These are phyloP conservation scores for Candida boleticola DNA, from an alignment of 805 yeast genomes.

Conservation along the genomic window DNA sequence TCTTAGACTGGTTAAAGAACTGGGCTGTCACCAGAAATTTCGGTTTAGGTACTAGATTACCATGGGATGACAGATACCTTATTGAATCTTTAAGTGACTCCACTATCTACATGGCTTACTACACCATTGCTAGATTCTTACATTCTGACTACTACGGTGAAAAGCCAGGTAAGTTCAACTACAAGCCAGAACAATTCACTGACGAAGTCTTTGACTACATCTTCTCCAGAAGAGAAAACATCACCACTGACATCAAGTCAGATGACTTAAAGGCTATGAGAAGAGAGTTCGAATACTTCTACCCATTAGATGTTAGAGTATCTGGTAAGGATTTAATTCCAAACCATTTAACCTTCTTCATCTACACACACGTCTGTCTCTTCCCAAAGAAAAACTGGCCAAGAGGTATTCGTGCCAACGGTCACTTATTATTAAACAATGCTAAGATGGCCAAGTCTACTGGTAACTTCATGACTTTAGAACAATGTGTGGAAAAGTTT, in stretches of 20 bases:
- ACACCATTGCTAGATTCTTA: constrained; percentile 82
- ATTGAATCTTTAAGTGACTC: constrained; percentile 96
- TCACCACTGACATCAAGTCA: constrained; percentile 57
- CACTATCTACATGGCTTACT: constrained; percentile 92
- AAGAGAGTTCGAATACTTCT: constrained; percentile 94
- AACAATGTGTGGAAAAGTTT: constrained; percentile 78
- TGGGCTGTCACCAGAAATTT: constrained; percentile 98
- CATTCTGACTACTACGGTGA: constrained; percentile 86
- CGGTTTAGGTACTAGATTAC: constrained; percentile 91
- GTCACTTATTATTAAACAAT: constrained; percentile 91
- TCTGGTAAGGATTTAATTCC: constrained; percentile 98
- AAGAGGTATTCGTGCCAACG: constrained; percentile 87
- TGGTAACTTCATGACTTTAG: constrained; percentile 92
- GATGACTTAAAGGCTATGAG: constrained; percentile 71
- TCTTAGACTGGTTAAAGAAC: constrained; percentile 91
- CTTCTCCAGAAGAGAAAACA: constrained; percentile 67
- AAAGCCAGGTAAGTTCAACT: constrained; percentile 66
- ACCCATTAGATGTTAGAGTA: constrained; percentile 87
- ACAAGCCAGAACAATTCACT: constrained; percentile 81
- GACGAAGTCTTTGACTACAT: constrained; percentile 92
- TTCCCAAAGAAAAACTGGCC: constrained; percentile 95
- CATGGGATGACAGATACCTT: constrained; percentile 94
- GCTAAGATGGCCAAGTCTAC: constrained; percentile 98
- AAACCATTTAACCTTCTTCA: constrained; percentile 93
- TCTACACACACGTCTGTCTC: constrained; percentile 88